Evolutionary conservation across 2,329 filamentous ascomycete genomes (phyloP), one percentile per base, ranked within the genome.

Genomic region (Lecanicillium sp.): DNA sequence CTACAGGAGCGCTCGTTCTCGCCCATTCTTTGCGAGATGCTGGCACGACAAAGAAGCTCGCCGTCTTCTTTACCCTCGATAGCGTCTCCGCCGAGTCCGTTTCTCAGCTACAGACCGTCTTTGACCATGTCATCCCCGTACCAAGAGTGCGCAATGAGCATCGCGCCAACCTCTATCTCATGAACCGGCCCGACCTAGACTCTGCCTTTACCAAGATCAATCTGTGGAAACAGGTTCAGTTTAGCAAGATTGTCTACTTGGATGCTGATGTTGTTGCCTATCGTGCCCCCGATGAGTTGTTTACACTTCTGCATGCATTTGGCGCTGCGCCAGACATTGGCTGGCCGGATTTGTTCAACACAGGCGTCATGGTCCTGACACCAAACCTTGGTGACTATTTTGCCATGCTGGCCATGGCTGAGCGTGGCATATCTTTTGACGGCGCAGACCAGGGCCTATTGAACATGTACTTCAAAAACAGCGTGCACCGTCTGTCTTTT

Each of bases 291-390:
- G 90, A 98, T 53, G 92, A 98, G 71, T 78, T 98, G 40, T 94
- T 98, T 55, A 73, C 80, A 41, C 57, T 80, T 17, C 53, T 65
- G 4, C 64, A 76, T 34, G 55, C 69, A 38, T 81, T 82, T 55
- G 73, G 77, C 29, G 79, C 92, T 3, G 88, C 85, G 9, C 89
- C 92, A 22, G 92, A 98, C 60, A 88, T 96, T 52, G 92, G 92
- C 50, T 98, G 92, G 92, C 92, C 92, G 25, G 92, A 98, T 64
- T 76, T 89, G 44, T 96, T 96, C 78, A 98, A 98, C 64, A 88
- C 85, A n/a, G 92, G 92, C 53, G 79, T 98, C 51, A 94, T 98
- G 87, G 87, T 88, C 27, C 63, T 98, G 43, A 82, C 73, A 13
- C 92, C 92, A 25, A 83, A 90, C 61, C 70, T 89, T 73, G 83